These are phyloP conservation scores for Botrytis sinoallii DNA, from an alignment of 2,329 filamentous ascomycete genomes.

Conservation along the genomic window DNA sequence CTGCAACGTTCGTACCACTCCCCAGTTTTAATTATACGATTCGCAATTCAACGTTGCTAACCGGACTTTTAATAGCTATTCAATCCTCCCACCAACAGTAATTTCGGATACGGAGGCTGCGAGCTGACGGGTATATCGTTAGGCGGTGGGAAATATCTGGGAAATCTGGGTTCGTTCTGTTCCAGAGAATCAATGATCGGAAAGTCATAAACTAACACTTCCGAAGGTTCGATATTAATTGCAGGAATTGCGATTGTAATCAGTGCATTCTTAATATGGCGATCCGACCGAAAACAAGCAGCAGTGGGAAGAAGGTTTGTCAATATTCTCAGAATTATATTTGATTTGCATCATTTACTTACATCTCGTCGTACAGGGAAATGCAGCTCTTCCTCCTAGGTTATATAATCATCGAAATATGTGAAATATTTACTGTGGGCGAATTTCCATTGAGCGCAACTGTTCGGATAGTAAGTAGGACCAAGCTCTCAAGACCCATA, in stretches of 20 bases:
- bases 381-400: constrained; percentile 91
- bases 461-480: constrained; percentile 65
- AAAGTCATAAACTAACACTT: constrained; percentile 34
- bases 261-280: constrained; percentile 66
- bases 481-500: constrained; percentile 5
- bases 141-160: constrained; percentile 62
- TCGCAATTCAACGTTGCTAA: constrained; percentile 23
- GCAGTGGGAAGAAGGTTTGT: constrained; percentile 84
- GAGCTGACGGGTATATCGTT: constrained; percentile 72
- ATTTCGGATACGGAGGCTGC: constrained; percentile 57
- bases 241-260: constrained; percentile 72
- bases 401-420: constrained; percentile 85
- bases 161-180: constrained; percentile 72
- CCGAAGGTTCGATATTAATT: constrained; percentile 78
- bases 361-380: constrained; percentile 57
- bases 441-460: constrained; percentile 72
- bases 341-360: constrained; percentile 3
- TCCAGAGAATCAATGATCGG: constrained; percentile 25
- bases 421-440: constrained; percentile 94
- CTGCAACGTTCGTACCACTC: constrained; percentile 67
- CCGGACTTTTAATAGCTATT: constrained; percentile 56
- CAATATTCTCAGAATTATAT: background rate
- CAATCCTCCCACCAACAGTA: constrained; percentile 38
- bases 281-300: constrained; percentile 85
- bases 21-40: constrained; percentile 7